Evolutionary conservation across 2,329 filamentous ascomycete genomes (phyloP).

Genomic region (Didymella exigua): DNA sequence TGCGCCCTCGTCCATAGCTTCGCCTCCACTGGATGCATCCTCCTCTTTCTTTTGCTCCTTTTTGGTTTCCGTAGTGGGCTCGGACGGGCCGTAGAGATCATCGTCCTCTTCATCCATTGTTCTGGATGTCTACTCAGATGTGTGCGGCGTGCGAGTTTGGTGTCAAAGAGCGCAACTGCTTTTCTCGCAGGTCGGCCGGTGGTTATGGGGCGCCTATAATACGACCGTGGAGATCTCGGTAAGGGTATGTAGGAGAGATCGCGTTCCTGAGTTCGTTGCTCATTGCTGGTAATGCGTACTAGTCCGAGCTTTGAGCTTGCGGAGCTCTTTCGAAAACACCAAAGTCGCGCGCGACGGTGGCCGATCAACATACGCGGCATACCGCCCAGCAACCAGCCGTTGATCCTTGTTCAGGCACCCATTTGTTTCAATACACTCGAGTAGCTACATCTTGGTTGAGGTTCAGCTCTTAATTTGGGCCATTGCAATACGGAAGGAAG

Average conservation of each 20-base stretch:
- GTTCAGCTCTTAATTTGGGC: background rate
- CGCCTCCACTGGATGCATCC: constrained; percentile 47
- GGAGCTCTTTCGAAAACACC: constrained; percentile 10
- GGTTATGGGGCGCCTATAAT: too few species aligned
- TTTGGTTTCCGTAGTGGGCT: constrained; percentile 29
- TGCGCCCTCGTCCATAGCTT: constrained; percentile 53
- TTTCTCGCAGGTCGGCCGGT: background rate
- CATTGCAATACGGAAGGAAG: background rate
- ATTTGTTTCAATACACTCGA: background rate
- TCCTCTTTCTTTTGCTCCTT: constrained; percentile 36
- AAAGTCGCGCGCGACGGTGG: constrained; percentile 1
- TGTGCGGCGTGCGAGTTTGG: background rate
- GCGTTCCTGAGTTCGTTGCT: background rate
- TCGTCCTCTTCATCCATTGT: constrained; percentile 60
- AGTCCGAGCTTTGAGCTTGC: constrained; percentile 22
- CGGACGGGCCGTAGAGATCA: constrained; percentile 55
- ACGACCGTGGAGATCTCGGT: background rate
- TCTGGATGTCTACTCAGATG: background rate
- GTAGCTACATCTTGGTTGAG: too few species aligned
- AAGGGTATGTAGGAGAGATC: background rate
- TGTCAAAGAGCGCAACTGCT: background rate
- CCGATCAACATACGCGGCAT: background rate
- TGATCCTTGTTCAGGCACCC: background rate
- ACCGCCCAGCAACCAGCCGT: background rate
- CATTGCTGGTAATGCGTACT: constrained; percentile 21